Evolutionary conservation across 768 basidiomycete genomes (phyloP), one percentile per base, ranked within the genome.

Genomic region (Pulveroboletus sp.): DNA sequence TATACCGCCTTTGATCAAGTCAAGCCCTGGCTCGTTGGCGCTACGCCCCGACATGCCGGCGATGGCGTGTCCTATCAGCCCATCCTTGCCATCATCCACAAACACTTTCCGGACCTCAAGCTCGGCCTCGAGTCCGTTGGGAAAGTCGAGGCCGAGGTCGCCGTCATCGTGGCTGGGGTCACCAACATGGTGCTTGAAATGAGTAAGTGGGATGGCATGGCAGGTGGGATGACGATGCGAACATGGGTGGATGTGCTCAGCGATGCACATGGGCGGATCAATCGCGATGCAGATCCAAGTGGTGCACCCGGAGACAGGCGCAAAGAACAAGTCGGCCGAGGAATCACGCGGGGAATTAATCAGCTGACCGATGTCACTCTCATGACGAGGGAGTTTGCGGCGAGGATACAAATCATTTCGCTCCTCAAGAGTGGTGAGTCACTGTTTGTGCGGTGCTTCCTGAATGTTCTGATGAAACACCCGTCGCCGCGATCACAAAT

Each of bases 151-250:
- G 62, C 64, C n/a, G 78, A 81, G 57, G 71, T 73, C 39, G 73
- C 76, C 10, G 60, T 75, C 43, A 63, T 79, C 50, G 73, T 80
- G 8, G 76, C 77, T 17, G 79, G 78, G 10, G 64, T 78, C 38
- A 78, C 79, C 50, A 77, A 79, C 55, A 75, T 78, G 76, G 66
- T 76, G 18, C 59, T 80, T 53, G 77, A 78, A 61, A 72, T 78
- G 66, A 79, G 77, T 61, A 75, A 71, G 61, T 78, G 77, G 77
- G 76, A 79, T 48, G 73, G 74, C 8, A 77, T 79, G 76, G 74
- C 78, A 4, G 76, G 76, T 6, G 77, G 70, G 27, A 78, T 79
- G 77, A 73, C 78, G 36, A 76, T 79, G 72, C 71, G 76, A 32
- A 79, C 76, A 9, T 80, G 78, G 79, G 71, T 72, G 5, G 77